A percentile compares a stretch with the other conserved stretches of the same genome.
These are phyloP conservation scores for Lepidopterella palustris DNA, from an alignment of 495 filamentous ascomycete species.

Conservation along the genomic window DNA sequence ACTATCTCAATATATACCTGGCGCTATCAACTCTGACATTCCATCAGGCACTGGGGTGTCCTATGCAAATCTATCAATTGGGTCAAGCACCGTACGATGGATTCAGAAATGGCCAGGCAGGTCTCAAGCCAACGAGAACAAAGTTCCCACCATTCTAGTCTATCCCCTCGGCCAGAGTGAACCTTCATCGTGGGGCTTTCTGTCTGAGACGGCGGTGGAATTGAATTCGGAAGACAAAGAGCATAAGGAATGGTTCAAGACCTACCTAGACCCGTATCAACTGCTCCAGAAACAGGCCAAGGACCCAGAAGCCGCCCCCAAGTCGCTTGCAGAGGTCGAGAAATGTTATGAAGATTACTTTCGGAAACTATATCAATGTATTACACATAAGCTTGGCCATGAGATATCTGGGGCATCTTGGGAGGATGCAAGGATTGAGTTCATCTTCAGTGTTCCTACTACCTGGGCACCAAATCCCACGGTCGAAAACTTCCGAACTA, in stretches of 20 bases:
- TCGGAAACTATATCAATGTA: constrained; percentile 48
- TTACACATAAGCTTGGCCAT: constrained; percentile 43
- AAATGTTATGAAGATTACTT: constrained; percentile 52
- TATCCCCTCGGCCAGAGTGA: constrained; percentile 41
- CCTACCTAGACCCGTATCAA: constrained; percentile 48
- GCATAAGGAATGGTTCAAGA: constrained; percentile 55
- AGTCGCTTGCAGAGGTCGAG: constrained; percentile 43
- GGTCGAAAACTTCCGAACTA: constrained; percentile 49
- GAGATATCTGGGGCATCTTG: constrained; percentile 40
- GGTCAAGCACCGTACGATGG: constrained; percentile 44
- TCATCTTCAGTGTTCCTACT: constrained; percentile 62
- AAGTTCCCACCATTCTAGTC: constrained; percentile 53
- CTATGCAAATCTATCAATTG: constrained; percentile 40
- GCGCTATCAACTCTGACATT: neutral
- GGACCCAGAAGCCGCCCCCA: constrained; percentile 29
- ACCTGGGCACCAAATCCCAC: constrained; percentile 56
- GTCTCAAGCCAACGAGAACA: constrained; percentile 48
- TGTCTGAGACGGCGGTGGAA: constrained; percentile 40
- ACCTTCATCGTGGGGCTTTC: constrained; percentile 51
- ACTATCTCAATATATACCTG: neutral
- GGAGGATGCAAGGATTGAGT: constrained; percentile 49
- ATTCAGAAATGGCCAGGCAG: constrained; percentile 59
- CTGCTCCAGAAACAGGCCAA: constrained; percentile 32
- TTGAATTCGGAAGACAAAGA: constrained; percentile 39
- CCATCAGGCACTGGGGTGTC: constrained; percentile 44